Evolutionary conservation across 164 flowering plant genomes (phyloP), one percentile per base, ranked within the genome.

Genomic region (Kalanchoe fedtschenkoi): DNA sequence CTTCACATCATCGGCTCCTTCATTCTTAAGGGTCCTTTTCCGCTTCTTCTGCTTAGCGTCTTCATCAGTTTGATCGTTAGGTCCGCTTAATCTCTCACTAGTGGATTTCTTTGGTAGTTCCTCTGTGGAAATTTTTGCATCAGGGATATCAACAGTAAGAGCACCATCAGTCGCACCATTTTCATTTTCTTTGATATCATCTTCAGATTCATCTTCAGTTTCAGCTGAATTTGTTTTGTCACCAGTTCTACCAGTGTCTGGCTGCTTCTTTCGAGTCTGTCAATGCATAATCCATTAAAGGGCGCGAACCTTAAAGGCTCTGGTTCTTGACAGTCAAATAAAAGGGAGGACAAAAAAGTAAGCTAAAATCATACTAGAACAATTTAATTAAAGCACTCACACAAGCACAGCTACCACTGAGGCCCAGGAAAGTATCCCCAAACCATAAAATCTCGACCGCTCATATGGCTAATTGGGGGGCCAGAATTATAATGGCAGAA

Each of bases 171-270:
- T 72, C 63, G 64, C 62, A 57, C 85, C 91, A 75, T 81, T 83
- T 58, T 72, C 83, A 62, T 72, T 73, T 42, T 83, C 78, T 66
- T 74, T 58, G 5, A 14, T 5, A n/a, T 74, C 82, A 46, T 79
- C 83, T 37, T 79, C 86, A 10, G 84, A 78, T 37, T 87, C 91
- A 71, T 79, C 89, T 26, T 87, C 93, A 15, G 78, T 35, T 53
- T 83, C 89, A 57, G 74, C 28, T 2, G 65, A 47, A 68, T 63
- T 66, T 72, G 74, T 84, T 34, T 71, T 76, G 38, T 69, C 75
- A 53, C 65, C 75, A 16, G 38, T 26, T 46, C 73, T 80, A n/a
- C 74, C 53, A 56, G 71, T 41, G 60, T 78, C 78, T 14, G 70
- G 77, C 60, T 13, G 41, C 75, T 74, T 76, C 62, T 72, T 80